Conservation (phyloP, 257 asterid species). For the Ballota nigra region DNA sequence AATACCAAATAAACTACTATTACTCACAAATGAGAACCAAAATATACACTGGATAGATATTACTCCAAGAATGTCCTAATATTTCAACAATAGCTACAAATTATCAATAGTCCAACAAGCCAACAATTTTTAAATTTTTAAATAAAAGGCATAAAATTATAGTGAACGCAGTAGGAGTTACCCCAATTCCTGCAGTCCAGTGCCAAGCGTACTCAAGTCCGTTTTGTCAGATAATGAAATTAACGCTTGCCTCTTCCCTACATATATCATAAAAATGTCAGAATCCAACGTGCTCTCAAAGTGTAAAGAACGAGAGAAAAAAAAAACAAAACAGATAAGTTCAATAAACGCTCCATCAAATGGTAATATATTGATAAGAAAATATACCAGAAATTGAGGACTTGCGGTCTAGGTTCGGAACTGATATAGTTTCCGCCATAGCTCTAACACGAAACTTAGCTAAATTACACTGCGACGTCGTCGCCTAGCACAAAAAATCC, state of each 20-base stretch:
- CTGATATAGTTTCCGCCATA: constrained; percentile 65
- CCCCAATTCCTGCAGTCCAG: constrained; percentile 87
- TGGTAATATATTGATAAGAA: neutral
- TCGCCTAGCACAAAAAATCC: constrained; percentile 19
- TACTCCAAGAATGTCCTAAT: neutral
- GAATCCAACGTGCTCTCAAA: neutral
- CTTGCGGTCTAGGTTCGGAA: constrained; percentile 35
- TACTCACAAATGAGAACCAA: neutral
- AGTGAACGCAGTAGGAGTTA: constrained; percentile 3
- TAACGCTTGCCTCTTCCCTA: constrained; percentile 78
- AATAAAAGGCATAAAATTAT: neutral
- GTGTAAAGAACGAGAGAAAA: neutral
- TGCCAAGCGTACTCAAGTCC: constrained; percentile 73
- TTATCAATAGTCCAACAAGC: neutral
- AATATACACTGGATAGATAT: neutral
- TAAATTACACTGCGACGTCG: constrained; percentile 26
- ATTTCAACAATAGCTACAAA: constrained; percentile 1
- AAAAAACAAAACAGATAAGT: neutral
- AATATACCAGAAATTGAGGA: constrained; percentile 39
- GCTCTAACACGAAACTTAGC: constrained; percentile 49
- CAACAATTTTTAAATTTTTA: neutral
- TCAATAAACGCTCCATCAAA: neutral
- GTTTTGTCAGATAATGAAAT: constrained; percentile 89
- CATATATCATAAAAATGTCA: neutral
- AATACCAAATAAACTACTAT: neutral